phyloP scores from a whole-genome alignment of 1,139 yeast genomes.

The Pichiaceae sp. region DNA sequence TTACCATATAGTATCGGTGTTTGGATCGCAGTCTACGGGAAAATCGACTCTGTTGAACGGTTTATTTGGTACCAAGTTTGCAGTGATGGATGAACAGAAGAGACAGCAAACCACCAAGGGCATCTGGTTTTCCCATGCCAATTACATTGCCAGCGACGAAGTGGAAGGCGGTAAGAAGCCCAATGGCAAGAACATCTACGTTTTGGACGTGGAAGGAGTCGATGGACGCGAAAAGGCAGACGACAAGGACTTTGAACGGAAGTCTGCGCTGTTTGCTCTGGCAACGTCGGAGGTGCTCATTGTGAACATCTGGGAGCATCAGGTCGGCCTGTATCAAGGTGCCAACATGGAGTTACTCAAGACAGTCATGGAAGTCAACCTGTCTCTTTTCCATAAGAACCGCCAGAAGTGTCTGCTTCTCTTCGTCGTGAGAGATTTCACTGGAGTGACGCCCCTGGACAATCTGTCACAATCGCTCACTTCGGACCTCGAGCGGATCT shows the following conservation, averaged over 20 bases:
- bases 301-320: conserved; percentile 94
- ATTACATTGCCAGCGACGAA: conserved; percentile 18
- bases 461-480: conserved; percentile 62
- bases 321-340: conserved; percentile 93
- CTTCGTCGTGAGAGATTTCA: conserved; percentile 87
- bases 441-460: conserved; percentile 78
- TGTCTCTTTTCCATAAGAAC: conserved; percentile 57
- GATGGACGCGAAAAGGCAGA: conserved; percentile 98
- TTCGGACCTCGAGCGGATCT: conserved; percentile 65
- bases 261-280: conserved; percentile 89
- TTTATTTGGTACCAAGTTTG: conserved; percentile 79
- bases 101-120: conserved; percentile 93
- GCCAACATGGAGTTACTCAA: conserved; percentile 93
- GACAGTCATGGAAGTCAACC: conserved; percentile 92
- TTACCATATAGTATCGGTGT: conserved; percentile 89
- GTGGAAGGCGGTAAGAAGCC: conserved; percentile 8
- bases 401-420: conserved; percentile 65
- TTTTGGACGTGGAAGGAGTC: conserved; percentile 95
- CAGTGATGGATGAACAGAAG: conserved; percentile 80
- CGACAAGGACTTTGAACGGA: conserved; percentile 95
- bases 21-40: conserved; percentile 96
- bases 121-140: conserved; percentile 78
- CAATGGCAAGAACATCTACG: conserved; percentile 44
- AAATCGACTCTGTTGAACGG: conserved; percentile 84
- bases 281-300: conserved; percentile 87